Base-by-base conservation (phyloP, 2,329 filamentous ascomycete genomes). In the Phyllosticta citribraziliensis region DNA sequence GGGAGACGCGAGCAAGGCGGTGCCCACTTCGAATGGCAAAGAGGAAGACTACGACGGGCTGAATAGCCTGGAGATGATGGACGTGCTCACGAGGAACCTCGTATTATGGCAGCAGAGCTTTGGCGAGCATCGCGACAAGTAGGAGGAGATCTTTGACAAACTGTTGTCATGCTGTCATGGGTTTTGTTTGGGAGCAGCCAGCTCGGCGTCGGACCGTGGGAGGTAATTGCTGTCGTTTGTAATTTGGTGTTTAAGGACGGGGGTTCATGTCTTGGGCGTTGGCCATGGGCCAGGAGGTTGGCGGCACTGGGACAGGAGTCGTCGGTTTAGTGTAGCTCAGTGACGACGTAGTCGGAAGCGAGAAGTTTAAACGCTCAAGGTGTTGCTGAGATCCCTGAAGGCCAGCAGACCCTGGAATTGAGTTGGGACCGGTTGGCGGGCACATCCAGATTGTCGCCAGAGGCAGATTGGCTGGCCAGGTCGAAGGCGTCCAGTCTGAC, bases 1-100 rank as follows among this genome's bases (percentile, higher is more conserved):
- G n/a, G 57, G 60, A n/a, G 40, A 47, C 51, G 51, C 25, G 67
- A 66, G 50, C 68, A 70, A 55, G 52, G 62, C 65, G 67, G 51
- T 6, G 3, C 60, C 64, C 54, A 25, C 35, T 61, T 54, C 35
- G 60, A 60, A 63, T 65, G 12, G 68, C 47, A 63, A 64, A 52
- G 70, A 69, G 67, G 82, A 86, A 1, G 57, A 62, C 52, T 96
- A 96, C 73, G 89, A 87, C 66, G 83, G 88, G 9, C 78, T 96
- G 65, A 88, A 79, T 62, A 91, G 88, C 66, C 79, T 89, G 65
- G 89, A 95, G 74, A 95, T 96, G 89, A 95, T 95, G 89, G 91
- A 95, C 72, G 82, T 85, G 67, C 75, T 96, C 71, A 92, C 88
- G 64, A 82, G 88, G 64, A 86, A 91, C 71, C 81, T 96, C 68